Percentiles rank a stretch among this genome's conserved stretches.
phyloP scores from a whole-genome alignment of 106 monocot species.

The Cymbidium sinense region DNA sequence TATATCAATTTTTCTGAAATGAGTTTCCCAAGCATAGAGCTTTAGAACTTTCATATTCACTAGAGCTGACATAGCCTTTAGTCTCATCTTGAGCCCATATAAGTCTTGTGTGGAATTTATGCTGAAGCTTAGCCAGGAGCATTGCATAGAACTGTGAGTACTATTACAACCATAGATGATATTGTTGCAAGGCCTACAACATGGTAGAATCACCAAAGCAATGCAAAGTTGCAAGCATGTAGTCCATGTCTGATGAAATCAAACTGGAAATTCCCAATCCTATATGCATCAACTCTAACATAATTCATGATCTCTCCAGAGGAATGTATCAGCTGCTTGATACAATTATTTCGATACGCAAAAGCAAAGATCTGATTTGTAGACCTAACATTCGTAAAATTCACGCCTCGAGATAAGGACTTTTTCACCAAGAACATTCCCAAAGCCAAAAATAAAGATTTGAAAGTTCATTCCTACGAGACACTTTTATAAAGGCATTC shows the following conservation, averaged over 20 bases:
- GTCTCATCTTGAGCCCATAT: conserved; percentile 76
- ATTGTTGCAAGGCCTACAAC: conserved; percentile 71
- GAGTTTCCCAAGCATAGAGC: conserved; percentile 90
- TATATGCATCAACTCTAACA: conserved; percentile 84
- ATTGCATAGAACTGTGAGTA: too few species aligned
- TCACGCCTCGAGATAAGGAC: conserved; percentile 75
- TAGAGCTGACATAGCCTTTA: conserved; percentile 79
- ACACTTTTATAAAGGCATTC: conserved; percentile 64
- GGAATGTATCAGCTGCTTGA: conserved; percentile 54
- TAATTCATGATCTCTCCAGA: conserved; percentile 87
- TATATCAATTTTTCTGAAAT: conserved; percentile 58
- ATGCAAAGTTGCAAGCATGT: too few species aligned
- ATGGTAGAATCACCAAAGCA: conserved; percentile 66
- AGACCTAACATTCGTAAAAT: conserved; percentile 49
- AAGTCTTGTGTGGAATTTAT: conserved; percentile 70
- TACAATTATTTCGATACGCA: conserved; percentile 51
- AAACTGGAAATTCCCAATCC: conserved; percentile 83
- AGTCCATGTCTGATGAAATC: conserved; percentile 89
- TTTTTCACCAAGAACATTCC: conserved; percentile 48
- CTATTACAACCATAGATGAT: too few species aligned
- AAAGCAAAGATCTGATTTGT: too few species aligned
- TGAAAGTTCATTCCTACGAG: conserved; percentile 21
- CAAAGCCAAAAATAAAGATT: conserved; percentile 30
- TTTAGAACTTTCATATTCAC: too few species aligned
- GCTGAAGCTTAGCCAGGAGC: conserved; percentile 66